phyloP scores from a whole-genome alignment of 352 stramenopile genomes.

The Globisporangium irregulare region DNA sequence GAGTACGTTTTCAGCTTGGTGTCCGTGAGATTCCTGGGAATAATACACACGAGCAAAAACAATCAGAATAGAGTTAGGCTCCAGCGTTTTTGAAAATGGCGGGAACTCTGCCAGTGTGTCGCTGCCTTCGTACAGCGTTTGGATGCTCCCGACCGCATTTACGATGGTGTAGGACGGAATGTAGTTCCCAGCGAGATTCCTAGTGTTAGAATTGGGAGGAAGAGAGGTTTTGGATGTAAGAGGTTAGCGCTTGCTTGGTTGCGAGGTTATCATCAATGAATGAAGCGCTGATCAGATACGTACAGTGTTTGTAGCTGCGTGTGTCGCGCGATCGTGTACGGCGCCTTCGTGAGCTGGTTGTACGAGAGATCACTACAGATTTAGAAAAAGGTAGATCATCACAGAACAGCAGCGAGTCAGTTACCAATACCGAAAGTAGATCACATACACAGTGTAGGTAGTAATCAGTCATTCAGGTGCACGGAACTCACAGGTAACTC shows the following conservation, averaged over 20 bases:
- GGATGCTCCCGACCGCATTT: conserved; percentile 1
- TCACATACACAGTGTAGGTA: not conserved
- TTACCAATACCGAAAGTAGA: not conserved
- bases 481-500: not conserved
- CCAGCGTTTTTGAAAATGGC: not conserved
- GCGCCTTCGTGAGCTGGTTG: not conserved
- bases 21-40: not conserved
- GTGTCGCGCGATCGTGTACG: not conserved
- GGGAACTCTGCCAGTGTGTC: no score
- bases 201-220: not conserved
- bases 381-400: not conserved
- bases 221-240: not conserved
- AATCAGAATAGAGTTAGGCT: not conserved
- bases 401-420: not conserved
- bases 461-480: no score
- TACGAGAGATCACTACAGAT: conserved; percentile 8
- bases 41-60: not conserved
- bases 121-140: not conserved
- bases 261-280: not conserved
- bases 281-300: not conserved
- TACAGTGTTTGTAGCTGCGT: conserved; percentile 3
- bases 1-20: not conserved
- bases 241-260: not conserved
- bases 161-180: not conserved
- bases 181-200: conserved; percentile 2